These are phyloP conservation scores for Bolboschoenus planiculmis DNA, from an alignment of 176 grass and related monocot species.

Conservation along the genomic window DNA sequence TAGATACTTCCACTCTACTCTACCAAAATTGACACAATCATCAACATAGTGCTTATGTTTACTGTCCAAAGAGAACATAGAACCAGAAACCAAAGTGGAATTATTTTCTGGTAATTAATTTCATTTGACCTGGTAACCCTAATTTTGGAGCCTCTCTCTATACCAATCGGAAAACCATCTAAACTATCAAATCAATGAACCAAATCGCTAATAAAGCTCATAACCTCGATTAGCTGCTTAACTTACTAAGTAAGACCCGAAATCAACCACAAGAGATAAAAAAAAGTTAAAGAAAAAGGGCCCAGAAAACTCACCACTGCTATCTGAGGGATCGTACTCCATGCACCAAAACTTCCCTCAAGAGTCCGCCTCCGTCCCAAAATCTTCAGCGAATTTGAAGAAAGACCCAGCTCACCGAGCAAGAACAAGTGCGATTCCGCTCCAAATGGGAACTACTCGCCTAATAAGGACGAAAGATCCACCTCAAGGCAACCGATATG, in stretches of 20 bases:
- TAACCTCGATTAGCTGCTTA: not conserved
- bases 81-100: not conserved
- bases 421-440: conserved; percentile 2
- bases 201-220: not conserved
- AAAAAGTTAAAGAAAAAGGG: not conserved
- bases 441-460: not conserved
- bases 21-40: not conserved
- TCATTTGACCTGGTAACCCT: conserved; percentile 4
- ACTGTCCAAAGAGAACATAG: not conserved
- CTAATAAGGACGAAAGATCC: not conserved
- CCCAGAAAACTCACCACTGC: conserved; percentile 59
- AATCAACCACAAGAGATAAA: not conserved
- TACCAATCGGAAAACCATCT: not conserved
- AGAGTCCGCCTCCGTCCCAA: not conserved
- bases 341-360: conserved; percentile 21
- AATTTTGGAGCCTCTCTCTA: not conserved
- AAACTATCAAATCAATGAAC: not conserved
- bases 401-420: not conserved
- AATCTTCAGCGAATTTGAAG: not conserved
- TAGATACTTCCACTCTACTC: not conserved
- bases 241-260: not conserved
- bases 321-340: conserved; percentile 62
- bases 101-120: not conserved
- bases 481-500: not conserved
- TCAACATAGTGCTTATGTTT: not conserved